phyloP scores from a whole-genome alignment of 1,139 yeast genomes.

The Ashbya aceris region DNA sequence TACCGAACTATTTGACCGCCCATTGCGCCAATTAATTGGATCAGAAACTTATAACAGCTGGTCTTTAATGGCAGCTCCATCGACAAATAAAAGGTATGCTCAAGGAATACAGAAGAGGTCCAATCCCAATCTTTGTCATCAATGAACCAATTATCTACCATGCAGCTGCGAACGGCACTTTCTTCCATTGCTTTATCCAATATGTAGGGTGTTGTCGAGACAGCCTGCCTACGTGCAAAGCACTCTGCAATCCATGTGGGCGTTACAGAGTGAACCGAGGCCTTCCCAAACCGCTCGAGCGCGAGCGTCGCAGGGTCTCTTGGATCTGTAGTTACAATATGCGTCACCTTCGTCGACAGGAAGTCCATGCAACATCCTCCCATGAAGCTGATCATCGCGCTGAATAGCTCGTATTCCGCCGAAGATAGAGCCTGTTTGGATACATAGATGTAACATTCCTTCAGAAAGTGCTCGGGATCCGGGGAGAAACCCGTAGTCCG shows the following conservation, averaged over 20 bases:
- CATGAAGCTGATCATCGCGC: constrained; percentile 44
- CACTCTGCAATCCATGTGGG: constrained; percentile 78
- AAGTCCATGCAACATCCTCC: constrained; percentile 67
- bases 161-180: constrained; percentile 12
- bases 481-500: constrained; percentile 50
- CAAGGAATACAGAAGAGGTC: constrained; percentile 12
- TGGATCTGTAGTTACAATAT: constrained; percentile 52
- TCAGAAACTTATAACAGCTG: constrained; percentile 25
- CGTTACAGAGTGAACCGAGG: constrained; percentile 50
- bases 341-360: constrained; percentile 68
- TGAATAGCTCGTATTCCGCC: constrained; percentile 55
- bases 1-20: constrained; percentile 35
- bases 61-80: constrained; percentile 28
- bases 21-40: constrained; percentile 30
- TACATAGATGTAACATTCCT: constrained; percentile 51
- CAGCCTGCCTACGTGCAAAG: constrained; percentile 40
- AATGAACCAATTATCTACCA: constrained; percentile 22
- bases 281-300: constrained; percentile 30
- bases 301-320: constrained; percentile 40
- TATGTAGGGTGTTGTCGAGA: constrained; percentile 47
- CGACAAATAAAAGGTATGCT: constrained; percentile 24
- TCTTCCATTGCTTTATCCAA: constrained; percentile 22
- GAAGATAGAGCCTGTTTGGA: constrained; percentile 53
- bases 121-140: constrained; percentile 9
- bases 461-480: constrained; percentile 56